phyloP scores from a whole-genome alignment of 345 rosid species.

The Salix dunnii region DNA sequence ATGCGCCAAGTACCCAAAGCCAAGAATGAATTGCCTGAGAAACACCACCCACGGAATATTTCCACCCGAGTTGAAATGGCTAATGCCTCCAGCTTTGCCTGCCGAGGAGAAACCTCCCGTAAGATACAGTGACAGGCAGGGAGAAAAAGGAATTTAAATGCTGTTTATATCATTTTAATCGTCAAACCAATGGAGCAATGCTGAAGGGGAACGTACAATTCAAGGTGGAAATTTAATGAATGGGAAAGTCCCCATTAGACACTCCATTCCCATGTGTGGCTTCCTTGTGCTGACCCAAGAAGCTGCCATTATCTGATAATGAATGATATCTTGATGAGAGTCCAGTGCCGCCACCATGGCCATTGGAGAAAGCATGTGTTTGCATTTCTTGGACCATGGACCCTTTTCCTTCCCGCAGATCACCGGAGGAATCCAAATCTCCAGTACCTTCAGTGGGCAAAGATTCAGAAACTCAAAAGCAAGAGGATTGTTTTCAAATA shows the following conservation, averaged over 20 bases:
- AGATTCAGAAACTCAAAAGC: conserved; percentile 21
- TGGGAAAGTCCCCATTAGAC: conserved; percentile 23
- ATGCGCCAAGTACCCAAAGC: conserved; percentile 35
- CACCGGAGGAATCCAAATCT: conserved; percentile 18
- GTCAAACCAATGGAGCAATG: conserved; percentile 21
- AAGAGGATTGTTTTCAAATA: conserved; percentile 18
- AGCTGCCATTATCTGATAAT: conserved; percentile 14
- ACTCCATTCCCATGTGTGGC: conserved; percentile 29
- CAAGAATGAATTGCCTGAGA: conserved; percentile 76
- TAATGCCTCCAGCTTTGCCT: conserved; percentile 21
- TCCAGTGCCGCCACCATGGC: conserved; percentile 12
- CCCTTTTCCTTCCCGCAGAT: conserved; percentile 24
- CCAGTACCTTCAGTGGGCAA: conserved; percentile 14
- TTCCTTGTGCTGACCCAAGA: conserved; percentile 30
- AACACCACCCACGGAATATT: conserved; percentile 1
- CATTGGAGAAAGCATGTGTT: conserved; percentile 14
- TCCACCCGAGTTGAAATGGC: conserved; percentile 7
- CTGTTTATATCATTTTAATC: background rate
- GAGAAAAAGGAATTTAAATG: background rate
- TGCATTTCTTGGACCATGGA: conserved; percentile 16
- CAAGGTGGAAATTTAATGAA: conserved; percentile 19
- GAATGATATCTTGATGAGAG: conserved; percentile 22
- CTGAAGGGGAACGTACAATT: conserved; percentile 18
- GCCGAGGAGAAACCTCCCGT: conserved; percentile 7
- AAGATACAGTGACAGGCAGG: background rate